Evolutionary conservation across 345 rosid genomes (phyloP).

Genomic region (Salix suchowensis): DNA sequence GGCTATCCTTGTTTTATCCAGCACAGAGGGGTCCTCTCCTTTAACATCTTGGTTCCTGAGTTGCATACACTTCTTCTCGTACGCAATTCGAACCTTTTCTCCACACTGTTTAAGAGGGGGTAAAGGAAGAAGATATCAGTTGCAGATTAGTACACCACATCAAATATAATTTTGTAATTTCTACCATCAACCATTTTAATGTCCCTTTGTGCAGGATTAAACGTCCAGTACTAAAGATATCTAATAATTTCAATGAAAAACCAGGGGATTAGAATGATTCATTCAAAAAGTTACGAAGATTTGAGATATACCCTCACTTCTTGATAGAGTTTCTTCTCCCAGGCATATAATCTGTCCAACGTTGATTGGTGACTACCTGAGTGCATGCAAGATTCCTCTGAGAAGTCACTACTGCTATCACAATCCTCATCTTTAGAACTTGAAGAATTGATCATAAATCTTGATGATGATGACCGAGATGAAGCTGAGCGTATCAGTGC

Average conservation of each 20-base stretch:
- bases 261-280: not conserved
- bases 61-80: slow-evolving; percentile 67
- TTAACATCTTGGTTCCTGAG: slow-evolving; percentile 73
- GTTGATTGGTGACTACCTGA: slow-evolving; percentile 81
- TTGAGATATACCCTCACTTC: slow-evolving; percentile 68
- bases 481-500: slow-evolving; percentile 89
- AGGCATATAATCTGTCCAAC: slow-evolving; percentile 68
- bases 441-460: slow-evolving; percentile 60
- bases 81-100: slow-evolving; percentile 65
- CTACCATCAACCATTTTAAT: no score
- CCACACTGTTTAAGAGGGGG: slow-evolving; percentile 48
- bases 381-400: slow-evolving; percentile 53
- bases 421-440: slow-evolving; percentile 48
- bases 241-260: not conserved
- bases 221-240: no score
- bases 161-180: no score
- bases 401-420: slow-evolving; percentile 56
- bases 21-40: slow-evolving; percentile 58
- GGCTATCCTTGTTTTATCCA: slow-evolving; percentile 67
- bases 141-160: no score
- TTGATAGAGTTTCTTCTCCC: slow-evolving; percentile 97
- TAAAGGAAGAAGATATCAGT: no score
- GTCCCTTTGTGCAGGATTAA: no score
- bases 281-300: not conserved
- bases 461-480: slow-evolving; percentile 75